Percentiles rank a stretch among this genome's conserved stretches.
phyloP scores from a whole-genome alignment of 2,329 filamentous ascomycete species.

The Microascus cirrosus region DNA sequence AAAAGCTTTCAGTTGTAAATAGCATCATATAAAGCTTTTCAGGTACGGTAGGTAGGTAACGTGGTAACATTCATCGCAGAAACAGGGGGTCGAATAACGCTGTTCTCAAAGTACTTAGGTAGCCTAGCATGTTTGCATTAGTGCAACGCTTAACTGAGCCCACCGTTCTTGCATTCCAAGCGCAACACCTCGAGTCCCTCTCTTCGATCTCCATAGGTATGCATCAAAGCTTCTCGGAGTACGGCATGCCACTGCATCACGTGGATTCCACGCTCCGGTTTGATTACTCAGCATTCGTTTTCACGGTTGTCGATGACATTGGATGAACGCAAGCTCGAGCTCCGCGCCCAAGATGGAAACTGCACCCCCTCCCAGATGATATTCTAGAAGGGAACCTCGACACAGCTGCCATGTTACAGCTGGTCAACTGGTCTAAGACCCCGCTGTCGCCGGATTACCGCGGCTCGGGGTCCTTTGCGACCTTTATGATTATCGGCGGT shows the following conservation, averaged over 20 bases:
- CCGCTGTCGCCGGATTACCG: constrained; percentile 45
- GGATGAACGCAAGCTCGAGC: background rate
- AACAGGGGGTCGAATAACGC: too few relatives aligned
- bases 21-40: too few relatives aligned
- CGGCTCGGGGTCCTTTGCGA: constrained; percentile 70
- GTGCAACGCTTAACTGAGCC: too few relatives aligned
- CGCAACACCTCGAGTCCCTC: too few relatives aligned
- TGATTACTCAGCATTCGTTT: background rate
- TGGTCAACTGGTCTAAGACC: constrained; percentile 45
- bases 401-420: constrained; percentile 11
- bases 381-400: background rate
- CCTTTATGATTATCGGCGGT: constrained; percentile 95
- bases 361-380: constrained; percentile 7
- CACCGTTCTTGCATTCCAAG: too few relatives aligned
- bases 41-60: too few relatives aligned
- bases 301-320: background rate
- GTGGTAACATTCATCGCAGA: too few relatives aligned
- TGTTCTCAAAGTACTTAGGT: too few relatives aligned
- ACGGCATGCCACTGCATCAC: background rate
- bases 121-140: too few relatives aligned
- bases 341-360: background rate
- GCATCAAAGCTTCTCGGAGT: too few relatives aligned
- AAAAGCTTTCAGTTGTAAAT: too few relatives aligned
- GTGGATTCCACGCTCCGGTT: background rate
- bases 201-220: too few relatives aligned